Conservation (phyloP, 345 rosid genomes). For the Eucalyptus camaldulensis region DNA sequence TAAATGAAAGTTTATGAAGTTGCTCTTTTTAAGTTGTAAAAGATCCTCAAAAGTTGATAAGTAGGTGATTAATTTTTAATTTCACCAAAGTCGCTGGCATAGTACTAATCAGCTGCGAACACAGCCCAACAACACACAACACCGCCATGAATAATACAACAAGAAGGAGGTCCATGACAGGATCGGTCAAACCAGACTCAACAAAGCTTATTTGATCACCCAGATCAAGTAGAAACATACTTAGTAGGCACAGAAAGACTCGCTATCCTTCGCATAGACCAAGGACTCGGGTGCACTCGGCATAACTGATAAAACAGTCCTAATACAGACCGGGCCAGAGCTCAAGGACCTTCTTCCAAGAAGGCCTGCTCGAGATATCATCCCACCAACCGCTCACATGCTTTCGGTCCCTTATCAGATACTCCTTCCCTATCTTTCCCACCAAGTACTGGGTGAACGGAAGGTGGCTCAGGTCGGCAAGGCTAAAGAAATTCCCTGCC, state of each 20-base stretch:
- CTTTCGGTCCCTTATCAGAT: conserved; percentile 46
- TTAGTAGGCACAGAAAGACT: neutral
- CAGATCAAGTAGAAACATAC: neutral
- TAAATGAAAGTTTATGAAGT: neutral
- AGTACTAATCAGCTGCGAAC: neutral
- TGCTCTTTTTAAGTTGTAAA: neutral
- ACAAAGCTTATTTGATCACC: neutral
- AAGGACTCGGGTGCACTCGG: neutral
- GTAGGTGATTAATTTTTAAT: neutral
- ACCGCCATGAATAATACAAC: neutral
- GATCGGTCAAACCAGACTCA: neutral
- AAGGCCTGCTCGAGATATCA: conserved; percentile 47
- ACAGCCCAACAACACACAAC: neutral
- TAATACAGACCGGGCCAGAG: neutral
- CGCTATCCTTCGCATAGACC: neutral
- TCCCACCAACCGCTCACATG: conserved; percentile 66
- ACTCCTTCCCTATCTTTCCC: conserved; percentile 30
- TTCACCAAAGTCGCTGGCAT: neutral
- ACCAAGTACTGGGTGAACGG: conserved; percentile 51
- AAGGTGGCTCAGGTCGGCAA: conserved; percentile 63
- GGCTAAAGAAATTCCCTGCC: conserved; percentile 55
- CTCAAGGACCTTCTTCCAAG: conserved; percentile 39
- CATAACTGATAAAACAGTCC: neutral
- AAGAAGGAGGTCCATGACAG: neutral
- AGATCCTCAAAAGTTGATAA: neutral